Evolutionary conservation across 176 grass and related monocot genomes (phyloP).

Genomic region (Bolboschoenus planiculmis): DNA sequence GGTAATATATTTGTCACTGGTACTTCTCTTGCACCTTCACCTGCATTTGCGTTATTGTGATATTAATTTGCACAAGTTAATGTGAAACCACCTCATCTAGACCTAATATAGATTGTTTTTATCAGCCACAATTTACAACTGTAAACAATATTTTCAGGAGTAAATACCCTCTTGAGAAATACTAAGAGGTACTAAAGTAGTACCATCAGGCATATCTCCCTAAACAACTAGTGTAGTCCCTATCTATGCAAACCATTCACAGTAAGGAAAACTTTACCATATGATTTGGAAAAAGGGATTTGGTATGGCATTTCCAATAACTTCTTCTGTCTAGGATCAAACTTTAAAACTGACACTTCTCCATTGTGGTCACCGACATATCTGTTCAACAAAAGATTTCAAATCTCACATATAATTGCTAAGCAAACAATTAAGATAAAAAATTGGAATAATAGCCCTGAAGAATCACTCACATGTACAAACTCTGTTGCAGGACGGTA

Average conservation of each 20-base stretch:
- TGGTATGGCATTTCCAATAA: slow-evolving; percentile 62
- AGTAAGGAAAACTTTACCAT: slow-evolving; percentile 34
- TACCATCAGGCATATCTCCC: background rate
- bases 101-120: background rate
- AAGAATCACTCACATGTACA: slow-evolving; percentile 46
- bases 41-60: background rate
- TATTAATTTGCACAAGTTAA: background rate
- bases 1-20: slow-evolving; percentile 43
- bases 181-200: background rate
- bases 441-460: background rate
- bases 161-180: background rate
- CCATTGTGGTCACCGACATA: slow-evolving; percentile 65
- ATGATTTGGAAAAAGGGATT: slow-evolving; percentile 80
- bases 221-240: background rate
- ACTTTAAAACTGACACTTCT: slow-evolving; percentile 59
- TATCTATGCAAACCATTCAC: background rate
- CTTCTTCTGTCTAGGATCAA: slow-evolving; percentile 47
- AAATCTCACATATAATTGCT: background rate
- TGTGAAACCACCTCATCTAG: background rate
- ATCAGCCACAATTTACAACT: background rate
- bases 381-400: slow-evolving; percentile 28
- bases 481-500: slow-evolving; percentile 50
- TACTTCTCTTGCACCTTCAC: slow-evolving; percentile 25
- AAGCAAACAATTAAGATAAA: background rate
- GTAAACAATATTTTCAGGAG: background rate